Base-by-base conservation (phyloP, 2,329 filamentous ascomycete species). In the Mollisia scopiformis region DNA sequence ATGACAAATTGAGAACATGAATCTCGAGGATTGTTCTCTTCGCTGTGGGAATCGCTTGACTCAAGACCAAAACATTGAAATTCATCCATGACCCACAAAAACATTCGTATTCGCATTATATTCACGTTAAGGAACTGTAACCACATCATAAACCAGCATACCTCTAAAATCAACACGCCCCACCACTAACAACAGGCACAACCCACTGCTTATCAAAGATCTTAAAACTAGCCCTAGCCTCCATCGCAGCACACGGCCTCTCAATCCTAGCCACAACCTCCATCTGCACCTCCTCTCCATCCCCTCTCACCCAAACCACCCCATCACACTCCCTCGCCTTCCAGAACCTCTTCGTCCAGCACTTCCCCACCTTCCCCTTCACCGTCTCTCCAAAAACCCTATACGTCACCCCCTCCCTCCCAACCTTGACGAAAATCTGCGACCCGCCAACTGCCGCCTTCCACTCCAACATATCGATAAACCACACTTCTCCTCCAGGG, bases 201-300 rank as follows among this genome's bases (percentile, higher is more conserved):
- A 52, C 31, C 37, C 14, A 53, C n/a, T 55, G 31, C 21, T 55
- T 55, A 3, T 28, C 27, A 55, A 43, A 41, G 14, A 41, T 47
- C 43, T 53, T 50, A 23, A 53, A 23, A n/a, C 23, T 51, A 21
- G 13, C 33, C 21, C 33, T 50, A 25, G 33, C 51, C 35, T 35
- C 58, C 52, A 52, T 14, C 58, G 14, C 31, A 3, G 25, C 58
- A 46, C 53, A 55, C 13, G 37, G 35, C 21, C 37, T 39, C 35
- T 55, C 11, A 55, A 55, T 56, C 43, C 58, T 60, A 16, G 41
- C 58, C 27, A 37, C 52, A 31, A 55, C 21, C 21, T 19, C 53
- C 53, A 55, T 46, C 23, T 28, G 10, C 3, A 33, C 46, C 23
- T 49, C 58, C 23, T 53, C 50, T 25, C 14, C 37, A 16, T 23